Conservation (phyloP, 2,329 filamentous ascomycete genomes). For the Talaromyces sp. region DNA sequence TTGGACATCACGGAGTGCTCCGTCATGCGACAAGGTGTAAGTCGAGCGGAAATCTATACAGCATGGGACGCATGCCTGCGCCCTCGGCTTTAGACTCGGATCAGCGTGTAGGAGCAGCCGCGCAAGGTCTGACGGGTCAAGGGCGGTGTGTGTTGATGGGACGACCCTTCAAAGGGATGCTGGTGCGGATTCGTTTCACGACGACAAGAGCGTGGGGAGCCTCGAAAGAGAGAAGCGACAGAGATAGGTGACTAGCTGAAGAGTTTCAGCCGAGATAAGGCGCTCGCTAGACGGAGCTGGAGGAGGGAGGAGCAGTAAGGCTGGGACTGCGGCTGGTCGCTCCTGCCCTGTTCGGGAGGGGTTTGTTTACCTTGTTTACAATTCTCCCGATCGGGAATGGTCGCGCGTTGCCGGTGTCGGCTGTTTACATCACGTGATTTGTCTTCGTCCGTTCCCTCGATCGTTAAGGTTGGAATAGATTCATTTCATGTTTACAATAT, state of each 20-base stretch:
- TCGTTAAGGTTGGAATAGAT: too few relatives aligned
- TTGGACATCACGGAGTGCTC: constrained; percentile 34
- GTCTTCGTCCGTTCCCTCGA: not conserved
- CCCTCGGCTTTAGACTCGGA: constrained; percentile 12
- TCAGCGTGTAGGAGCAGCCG: not conserved
- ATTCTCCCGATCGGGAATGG: constrained; percentile 35
- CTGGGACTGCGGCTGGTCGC: constrained; percentile 5
- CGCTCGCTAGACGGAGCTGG: not conserved
- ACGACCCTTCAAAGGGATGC: not conserved
- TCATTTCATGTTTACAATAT: too few relatives aligned
- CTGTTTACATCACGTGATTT: constrained; percentile 8
- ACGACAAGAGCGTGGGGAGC: not conserved
- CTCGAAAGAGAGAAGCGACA: not conserved
- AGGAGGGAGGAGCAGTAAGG: constrained; percentile 6
- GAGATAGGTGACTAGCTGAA: not conserved
- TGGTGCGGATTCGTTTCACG: not conserved
- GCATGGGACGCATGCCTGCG: constrained; percentile 37
- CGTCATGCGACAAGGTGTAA: constrained; percentile 24
- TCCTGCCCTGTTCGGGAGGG: constrained; percentile 10
- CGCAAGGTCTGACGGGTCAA: not conserved
- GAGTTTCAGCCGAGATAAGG: constrained; percentile 5
- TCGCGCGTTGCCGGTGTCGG: constrained; percentile 8
- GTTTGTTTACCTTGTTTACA: constrained; percentile 24
- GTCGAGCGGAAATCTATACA: constrained; percentile 20
- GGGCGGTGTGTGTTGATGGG: not conserved